Base-by-base conservation (phyloP, 176 grass and related monocot species). In the Oryza punctata region DNA sequence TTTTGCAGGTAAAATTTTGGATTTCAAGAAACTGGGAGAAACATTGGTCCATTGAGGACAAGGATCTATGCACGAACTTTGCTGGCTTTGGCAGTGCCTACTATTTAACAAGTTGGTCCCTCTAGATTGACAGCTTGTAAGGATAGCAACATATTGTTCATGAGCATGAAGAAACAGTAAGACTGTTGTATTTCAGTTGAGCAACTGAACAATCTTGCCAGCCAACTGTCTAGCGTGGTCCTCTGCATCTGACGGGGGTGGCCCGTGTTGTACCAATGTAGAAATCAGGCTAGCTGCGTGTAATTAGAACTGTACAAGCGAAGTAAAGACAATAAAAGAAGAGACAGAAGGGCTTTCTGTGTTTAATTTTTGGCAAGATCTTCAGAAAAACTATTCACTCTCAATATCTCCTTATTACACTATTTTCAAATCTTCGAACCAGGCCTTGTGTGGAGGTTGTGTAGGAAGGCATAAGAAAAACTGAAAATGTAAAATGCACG, bases 121-220 rank as follows among this genome's bases (percentile, higher is more conserved):
- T 35, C 72, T 37, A 89, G 65, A 78, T 72, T 79, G 73, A 83
- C 82, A 86, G 80, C 16, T 78, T 77, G 78, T 59, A 76, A 88
- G 67, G 26, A 71, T 67, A 44, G 14, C 76, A 88, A 77, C 67
- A 67, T 30, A 83, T 79, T 86, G 61, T 79, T 90, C 35, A 82
- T 67, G 83, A 63, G 68, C 41, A 87, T 64, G 79, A 83, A 73
- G 59, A 46, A 90, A 87, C 75, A 87, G 74, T 61, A 21, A 78
- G 38, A 37, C 79, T 52, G 81, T 46, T 90, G 38, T 46, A 29
- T 82, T 73, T 78, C 84, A 79, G 88, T 83, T 83, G 37, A 79
- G 84, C 79, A 74, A 78, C 88, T 79, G 88, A 82, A 83, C 79
- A 83, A 75, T 83, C 84, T 90, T 74, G 88, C 68, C 79, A 83